Conservation (phyloP, 805 yeast genomes). For the Kurtzmaniella cleridarum region DNA sequence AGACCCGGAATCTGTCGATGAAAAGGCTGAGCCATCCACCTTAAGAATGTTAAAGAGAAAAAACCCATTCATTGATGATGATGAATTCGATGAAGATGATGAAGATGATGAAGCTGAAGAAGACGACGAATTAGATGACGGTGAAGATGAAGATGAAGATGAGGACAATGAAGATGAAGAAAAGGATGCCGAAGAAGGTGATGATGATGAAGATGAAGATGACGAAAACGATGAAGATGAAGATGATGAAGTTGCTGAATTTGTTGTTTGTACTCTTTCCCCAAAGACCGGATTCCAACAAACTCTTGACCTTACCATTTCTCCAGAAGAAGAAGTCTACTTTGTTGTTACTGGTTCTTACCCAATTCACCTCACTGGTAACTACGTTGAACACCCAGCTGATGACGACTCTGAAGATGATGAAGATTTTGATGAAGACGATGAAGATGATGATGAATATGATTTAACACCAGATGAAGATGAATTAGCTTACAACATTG, state of each 20-base stretch:
- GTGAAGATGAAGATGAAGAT: slow-evolving; percentile 38
- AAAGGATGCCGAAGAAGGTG: slow-evolving; percentile 47
- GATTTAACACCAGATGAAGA: slow-evolving; percentile 76
- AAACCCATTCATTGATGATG: slow-evolving; percentile 37
- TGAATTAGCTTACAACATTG: slow-evolving; percentile 55
- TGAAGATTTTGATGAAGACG: slow-evolving; percentile 48
- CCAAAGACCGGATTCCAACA: slow-evolving; percentile 87
- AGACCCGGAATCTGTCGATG: slow-evolving; percentile 85
- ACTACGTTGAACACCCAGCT: slow-evolving; percentile 93
- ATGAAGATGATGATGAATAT: slow-evolving; percentile 47
- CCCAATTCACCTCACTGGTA: slow-evolving; percentile 88
- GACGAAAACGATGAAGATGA: slow-evolving; percentile 56
- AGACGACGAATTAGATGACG: slow-evolving; percentile 41
- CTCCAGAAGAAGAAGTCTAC: slow-evolving; percentile 89
- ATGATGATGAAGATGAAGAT: slow-evolving; percentile 45
- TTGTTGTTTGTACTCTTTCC: slow-evolving; percentile 81
- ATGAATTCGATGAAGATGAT: slow-evolving; percentile 38
- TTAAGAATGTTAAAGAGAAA: slow-evolving; percentile 79
- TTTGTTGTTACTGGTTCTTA: slow-evolving; percentile 96
- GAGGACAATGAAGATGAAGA: slow-evolving; percentile 30
- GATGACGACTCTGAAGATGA: slow-evolving; percentile 60
- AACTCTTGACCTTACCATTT: slow-evolving; percentile 80
- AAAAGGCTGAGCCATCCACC: slow-evolving; percentile 78
- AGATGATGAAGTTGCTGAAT: slow-evolving; percentile 78
- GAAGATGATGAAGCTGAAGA: slow-evolving; percentile 42